phyloP scores from a whole-genome alignment of 805 yeast genomes.

The Wickerhamomyces sydowiorum region DNA sequence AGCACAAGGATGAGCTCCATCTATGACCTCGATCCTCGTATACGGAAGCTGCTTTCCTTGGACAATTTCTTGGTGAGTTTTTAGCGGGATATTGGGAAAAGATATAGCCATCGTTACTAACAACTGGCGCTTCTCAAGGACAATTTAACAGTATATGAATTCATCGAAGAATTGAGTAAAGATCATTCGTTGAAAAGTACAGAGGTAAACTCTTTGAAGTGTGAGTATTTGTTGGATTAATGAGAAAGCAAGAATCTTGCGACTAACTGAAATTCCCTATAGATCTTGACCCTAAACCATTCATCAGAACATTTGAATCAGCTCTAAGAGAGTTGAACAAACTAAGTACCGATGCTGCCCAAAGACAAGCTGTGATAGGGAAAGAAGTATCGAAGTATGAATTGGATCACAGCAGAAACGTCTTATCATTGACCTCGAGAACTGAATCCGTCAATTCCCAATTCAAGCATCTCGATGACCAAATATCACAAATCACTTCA shows the following conservation, averaged over 20 bases:
- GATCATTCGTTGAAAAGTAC: constrained; percentile 51
- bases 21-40: constrained; percentile 61
- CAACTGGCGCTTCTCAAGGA: constrained; percentile 23
- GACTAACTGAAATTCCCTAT: not conserved
- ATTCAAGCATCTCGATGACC: constrained; percentile 44
- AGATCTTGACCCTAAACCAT: constrained; percentile 82
- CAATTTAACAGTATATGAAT: constrained; percentile 70
- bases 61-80: constrained; percentile 48
- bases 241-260: not conserved
- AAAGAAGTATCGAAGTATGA: constrained; percentile 56
- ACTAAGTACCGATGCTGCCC: constrained; percentile 50
- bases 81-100: no score
- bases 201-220: constrained; percentile 43
- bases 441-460: constrained; percentile 39
- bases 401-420: constrained; percentile 60
- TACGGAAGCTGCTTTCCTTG: constrained; percentile 46
- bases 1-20: constrained; percentile 31
- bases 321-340: constrained; percentile 66
- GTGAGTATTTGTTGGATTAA: constrained; percentile 2
- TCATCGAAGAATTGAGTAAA: constrained; percentile 72
- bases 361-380: constrained; percentile 45
- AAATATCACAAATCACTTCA: constrained; percentile 50
- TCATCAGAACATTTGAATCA: constrained; percentile 87
- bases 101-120: constrained; percentile 1
- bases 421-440: constrained; percentile 46